phyloP scores from a whole-genome alignment of 164 flowering plant genomes.

The Magnolia kwangsiensis region DNA sequence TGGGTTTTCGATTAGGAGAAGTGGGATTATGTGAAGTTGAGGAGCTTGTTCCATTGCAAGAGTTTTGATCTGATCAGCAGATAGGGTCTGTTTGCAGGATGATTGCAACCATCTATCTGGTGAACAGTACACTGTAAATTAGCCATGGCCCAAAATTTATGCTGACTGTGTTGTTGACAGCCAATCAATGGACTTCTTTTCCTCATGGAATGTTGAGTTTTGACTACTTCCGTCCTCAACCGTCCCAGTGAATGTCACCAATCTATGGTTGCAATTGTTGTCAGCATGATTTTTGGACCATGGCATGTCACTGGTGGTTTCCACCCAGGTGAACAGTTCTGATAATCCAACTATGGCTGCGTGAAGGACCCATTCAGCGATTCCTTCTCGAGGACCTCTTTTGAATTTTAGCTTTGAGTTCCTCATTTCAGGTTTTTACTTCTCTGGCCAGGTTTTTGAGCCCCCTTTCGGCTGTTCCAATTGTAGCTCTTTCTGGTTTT shows the following conservation, averaged over 20 bases:
- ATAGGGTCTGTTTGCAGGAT: background rate
- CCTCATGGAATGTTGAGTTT: background rate
- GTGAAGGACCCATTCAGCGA: background rate
- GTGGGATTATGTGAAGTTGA: background rate
- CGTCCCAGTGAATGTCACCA: background rate
- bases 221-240: background rate
- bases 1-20: conserved; percentile 14
- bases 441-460: conserved; percentile 48
- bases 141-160: background rate
- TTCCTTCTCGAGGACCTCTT: background rate
- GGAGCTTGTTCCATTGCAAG: background rate
- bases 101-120: background rate
- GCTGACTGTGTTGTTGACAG: background rate
- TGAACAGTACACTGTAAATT: background rate
- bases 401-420: background rate
- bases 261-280: background rate
- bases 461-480: conserved; percentile 79
- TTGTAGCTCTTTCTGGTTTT: conserved; percentile 73
- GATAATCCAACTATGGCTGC: too few species aligned
- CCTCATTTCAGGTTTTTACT: background rate
- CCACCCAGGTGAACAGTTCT: background rate
- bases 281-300: background rate
- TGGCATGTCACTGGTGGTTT: background rate
- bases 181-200: background rate
- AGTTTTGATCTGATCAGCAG: background rate